These are phyloP conservation scores for Crithidia sp. DNA, from an alignment of 208 protist species.

Conservation along the genomic window DNA sequence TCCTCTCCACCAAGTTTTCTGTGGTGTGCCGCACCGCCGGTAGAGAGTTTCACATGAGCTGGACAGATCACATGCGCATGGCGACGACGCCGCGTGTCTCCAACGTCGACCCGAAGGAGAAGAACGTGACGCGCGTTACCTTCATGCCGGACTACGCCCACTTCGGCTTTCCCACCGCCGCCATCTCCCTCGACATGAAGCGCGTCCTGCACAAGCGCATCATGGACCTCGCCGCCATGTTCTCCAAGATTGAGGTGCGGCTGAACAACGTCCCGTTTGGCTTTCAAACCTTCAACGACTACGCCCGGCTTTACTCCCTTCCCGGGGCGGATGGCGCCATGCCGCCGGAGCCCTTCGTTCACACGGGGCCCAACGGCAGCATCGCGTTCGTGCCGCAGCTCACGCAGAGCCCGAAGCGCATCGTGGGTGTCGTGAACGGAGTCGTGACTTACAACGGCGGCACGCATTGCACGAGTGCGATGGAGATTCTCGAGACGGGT, in stretches of 20 bases:
- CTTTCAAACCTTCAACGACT: slow-evolving; percentile 97
- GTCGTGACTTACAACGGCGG: slow-evolving; percentile 99
- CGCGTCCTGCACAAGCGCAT: slow-evolving; percentile 91
- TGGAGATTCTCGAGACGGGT: slow-evolving; percentile 81
- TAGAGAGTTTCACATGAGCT: slow-evolving; percentile 95
- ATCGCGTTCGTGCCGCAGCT: slow-evolving; percentile 92
- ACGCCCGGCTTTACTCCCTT: slow-evolving; percentile 89
- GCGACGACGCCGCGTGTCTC: slow-evolving; percentile 91
- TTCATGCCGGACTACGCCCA: slow-evolving; percentile 91
- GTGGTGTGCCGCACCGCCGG: slow-evolving; percentile 92
- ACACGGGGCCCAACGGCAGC: slow-evolving; percentile 67
- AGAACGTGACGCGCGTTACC: slow-evolving; percentile 85
- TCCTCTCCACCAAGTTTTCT: slow-evolving; percentile 98
- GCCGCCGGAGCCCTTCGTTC: slow-evolving; percentile 80
- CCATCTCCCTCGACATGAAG: slow-evolving; percentile 87
- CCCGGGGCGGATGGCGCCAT: slow-evolving; percentile 40
- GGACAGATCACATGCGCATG: slow-evolving; percentile 97
- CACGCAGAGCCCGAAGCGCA: slow-evolving; percentile 86
- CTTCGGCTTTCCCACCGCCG: slow-evolving; percentile 73
- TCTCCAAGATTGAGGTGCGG: slow-evolving; percentile 90
- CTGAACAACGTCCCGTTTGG: slow-evolving; percentile 96
- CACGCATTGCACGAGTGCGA: slow-evolving; percentile 98
- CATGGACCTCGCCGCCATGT: slow-evolving; percentile 94
- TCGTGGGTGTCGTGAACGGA: slow-evolving; percentile 99
- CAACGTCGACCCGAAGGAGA: slow-evolving; percentile 64